Evolutionary conservation across 495 filamentous ascomycete genomes (phyloP).

Genomic region (Daldinia loculata): DNA sequence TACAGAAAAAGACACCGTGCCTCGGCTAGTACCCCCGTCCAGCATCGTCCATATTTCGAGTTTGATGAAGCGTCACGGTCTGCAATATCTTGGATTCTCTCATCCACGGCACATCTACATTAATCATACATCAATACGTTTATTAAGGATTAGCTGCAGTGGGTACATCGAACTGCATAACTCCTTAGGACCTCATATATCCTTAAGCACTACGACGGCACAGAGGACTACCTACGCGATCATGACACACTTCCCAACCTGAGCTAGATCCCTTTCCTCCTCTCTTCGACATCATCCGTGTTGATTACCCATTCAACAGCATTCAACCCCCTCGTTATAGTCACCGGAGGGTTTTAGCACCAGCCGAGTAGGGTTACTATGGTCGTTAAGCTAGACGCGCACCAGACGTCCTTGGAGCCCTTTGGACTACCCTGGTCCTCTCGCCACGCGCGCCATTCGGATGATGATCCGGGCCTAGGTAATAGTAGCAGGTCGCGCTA

Average conservation of each 20-base stretch:
- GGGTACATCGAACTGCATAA: neutral
- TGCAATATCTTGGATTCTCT: constrained; percentile 5
- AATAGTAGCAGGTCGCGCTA: constrained; percentile 27
- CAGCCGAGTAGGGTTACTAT: constrained; percentile 26
- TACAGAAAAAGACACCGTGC: neutral
- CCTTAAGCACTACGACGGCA: constrained; percentile 8
- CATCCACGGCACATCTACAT: constrained; percentile 5
- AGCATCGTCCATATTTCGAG: constrained; percentile 7
- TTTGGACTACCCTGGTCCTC: constrained; percentile 35
- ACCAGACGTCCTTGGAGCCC: constrained; percentile 36
- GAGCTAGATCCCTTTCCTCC: constrained; percentile 13
- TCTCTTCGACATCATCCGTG: constrained; percentile 2
- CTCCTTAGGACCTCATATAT: neutral
- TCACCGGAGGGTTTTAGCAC: constrained; percentile 4
- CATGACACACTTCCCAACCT: constrained; percentile 42
- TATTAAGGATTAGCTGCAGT: neutral
- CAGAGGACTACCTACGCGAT: constrained; percentile 26
- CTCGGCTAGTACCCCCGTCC: neutral
- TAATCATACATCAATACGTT: constrained; percentile 4
- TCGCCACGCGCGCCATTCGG: constrained; percentile 10
- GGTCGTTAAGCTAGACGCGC: constrained; percentile 34
- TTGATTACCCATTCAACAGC: constrained; percentile 5
- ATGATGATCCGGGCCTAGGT: constrained; percentile 17
- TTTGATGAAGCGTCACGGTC: constrained; percentile 19
- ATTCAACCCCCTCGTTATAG: neutral